A percentile compares a stretch with the other conserved stretches of the same genome.
These are phyloP conservation scores for Talaromyces piceae DNA, from an alignment of 2,329 filamentous ascomycete genomes.

Conservation along the genomic window DNA sequence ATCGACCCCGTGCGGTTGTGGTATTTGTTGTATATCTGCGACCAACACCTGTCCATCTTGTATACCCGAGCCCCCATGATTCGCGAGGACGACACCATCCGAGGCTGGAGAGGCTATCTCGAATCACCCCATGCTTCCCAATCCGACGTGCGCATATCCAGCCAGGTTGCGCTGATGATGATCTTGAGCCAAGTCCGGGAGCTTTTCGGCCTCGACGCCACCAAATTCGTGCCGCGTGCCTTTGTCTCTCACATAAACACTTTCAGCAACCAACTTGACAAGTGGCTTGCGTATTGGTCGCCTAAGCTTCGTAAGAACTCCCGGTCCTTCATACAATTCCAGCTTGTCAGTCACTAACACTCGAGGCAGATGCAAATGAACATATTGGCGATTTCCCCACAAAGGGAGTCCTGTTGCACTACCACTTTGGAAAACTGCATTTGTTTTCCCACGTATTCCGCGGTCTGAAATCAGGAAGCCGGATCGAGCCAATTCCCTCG, in stretches of 20 bases:
- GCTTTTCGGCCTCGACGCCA: conserved; percentile 11
- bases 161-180: conserved; percentile 11
- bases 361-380: conserved; percentile 4
- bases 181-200: conserved; percentile 11
- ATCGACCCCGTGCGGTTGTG: conserved; percentile 27
- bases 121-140: conserved; percentile 11
- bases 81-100: conserved; percentile 23
- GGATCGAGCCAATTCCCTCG: conserved; percentile 27
- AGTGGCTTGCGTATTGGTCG: conserved; percentile 11
- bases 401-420: conserved; percentile 40
- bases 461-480: conserved; percentile 22
- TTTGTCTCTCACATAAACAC: conserved; percentile 11
- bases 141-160: conserved; percentile 9
- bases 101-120: conserved; percentile 11
- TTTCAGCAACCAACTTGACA: conserved; percentile 11
- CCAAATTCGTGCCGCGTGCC: conserved; percentile 9
- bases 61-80: conserved; percentile 30
- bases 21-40: conserved; percentile 30
- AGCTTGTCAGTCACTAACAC: background rate
- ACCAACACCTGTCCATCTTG: conserved; percentile 31
- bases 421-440: conserved; percentile 43
- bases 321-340: background rate
- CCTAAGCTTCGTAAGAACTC: conserved; percentile 7
- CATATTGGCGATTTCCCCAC: conserved; percentile 39
- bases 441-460: conserved; percentile 43